These are phyloP conservation scores for Acacia confusa DNA, from an alignment of 306 rosid species.

Conservation along the genomic window DNA sequence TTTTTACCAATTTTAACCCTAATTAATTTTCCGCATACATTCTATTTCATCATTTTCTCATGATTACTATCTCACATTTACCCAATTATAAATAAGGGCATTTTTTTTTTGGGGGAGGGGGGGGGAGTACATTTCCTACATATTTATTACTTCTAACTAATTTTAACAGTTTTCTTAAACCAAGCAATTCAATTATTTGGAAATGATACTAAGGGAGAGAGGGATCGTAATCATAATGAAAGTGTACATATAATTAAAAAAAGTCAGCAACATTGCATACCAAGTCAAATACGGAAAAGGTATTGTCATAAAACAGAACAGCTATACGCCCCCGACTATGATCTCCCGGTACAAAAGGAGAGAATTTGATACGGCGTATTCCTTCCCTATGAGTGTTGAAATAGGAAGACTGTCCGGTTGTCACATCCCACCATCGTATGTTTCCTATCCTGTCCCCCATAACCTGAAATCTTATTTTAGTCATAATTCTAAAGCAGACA, in stretches of 20 bases:
- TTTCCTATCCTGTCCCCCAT: slow-evolving; percentile 97
- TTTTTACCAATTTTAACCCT: too few relatives aligned
- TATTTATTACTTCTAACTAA: too few relatives aligned
- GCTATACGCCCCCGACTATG: slow-evolving; percentile 90
- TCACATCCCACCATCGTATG: slow-evolving; percentile 99
- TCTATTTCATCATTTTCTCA: too few relatives aligned
- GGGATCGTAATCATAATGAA: background rate
- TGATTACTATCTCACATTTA: too few relatives aligned
- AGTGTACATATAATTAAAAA: slow-evolving; percentile 15
- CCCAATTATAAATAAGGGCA: too few relatives aligned
- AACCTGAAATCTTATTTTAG: slow-evolving; percentile 61
- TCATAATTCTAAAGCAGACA: slow-evolving; percentile 31
- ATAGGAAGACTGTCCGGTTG: slow-evolving; percentile 90
- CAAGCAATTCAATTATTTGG: too few relatives aligned
- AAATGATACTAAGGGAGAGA: too few relatives aligned
- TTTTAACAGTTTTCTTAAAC: too few relatives aligned
- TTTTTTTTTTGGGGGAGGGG: too few relatives aligned
- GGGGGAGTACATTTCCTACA: too few relatives aligned
- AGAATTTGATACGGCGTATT: slow-evolving; percentile 89
- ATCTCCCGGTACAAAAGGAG: slow-evolving; percentile 92
- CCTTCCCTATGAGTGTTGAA: slow-evolving; percentile 96
- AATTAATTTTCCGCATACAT: too few relatives aligned
- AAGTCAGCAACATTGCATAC: slow-evolving; percentile 48
- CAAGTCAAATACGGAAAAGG: slow-evolving; percentile 92
- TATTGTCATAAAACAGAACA: slow-evolving; percentile 91